Evolutionary conservation across 2,329 filamentous ascomycete genomes (phyloP).

Genomic region (Annulohypoxylon truncatum): DNA sequence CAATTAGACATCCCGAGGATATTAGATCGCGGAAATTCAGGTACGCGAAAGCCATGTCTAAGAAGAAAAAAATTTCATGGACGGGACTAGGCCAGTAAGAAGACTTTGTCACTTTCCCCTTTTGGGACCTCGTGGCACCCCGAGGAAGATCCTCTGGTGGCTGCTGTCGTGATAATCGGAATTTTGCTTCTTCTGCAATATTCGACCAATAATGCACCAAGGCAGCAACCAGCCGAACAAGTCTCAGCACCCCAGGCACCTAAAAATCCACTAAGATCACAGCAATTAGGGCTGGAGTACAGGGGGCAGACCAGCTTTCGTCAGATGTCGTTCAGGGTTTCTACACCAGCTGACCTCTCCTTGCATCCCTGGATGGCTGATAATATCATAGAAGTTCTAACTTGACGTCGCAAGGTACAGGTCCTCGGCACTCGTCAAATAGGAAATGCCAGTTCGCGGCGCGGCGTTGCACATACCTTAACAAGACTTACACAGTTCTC

Average conservation of each 20-base stretch:
- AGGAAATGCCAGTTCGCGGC: conserved; percentile 15
- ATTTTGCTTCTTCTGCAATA: conserved; percentile 31
- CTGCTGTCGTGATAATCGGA: conserved; percentile 30
- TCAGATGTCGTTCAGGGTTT: conserved; percentile 41
- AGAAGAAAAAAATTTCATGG: conserved; percentile 16
- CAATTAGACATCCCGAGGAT: conserved; percentile 26
- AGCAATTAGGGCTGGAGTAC: conserved; percentile 45
- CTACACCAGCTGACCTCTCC: conserved; percentile 44
- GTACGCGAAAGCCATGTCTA: conserved; percentile 31
- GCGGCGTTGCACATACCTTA: conserved; percentile 19
- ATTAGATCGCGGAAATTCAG: conserved; percentile 14
- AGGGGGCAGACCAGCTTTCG: conserved; percentile 38
- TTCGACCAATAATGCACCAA: conserved; percentile 33
- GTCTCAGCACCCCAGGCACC: conserved; percentile 17
- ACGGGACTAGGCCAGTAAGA: conserved; percentile 3
- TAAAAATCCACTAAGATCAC: conserved; percentile 21
- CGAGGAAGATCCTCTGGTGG: conserved; percentile 29
- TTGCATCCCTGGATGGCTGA: conserved; percentile 44
- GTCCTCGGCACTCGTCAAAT: conserved; percentile 30
- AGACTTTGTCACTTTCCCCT: conserved; percentile 13
- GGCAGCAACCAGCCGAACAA: conserved; percentile 33
- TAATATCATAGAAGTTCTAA: conserved; percentile 31
- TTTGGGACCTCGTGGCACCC: conserved; percentile 29
- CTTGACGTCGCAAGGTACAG: conserved; percentile 25
- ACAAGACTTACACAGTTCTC: conserved; percentile 2